A percentile compares a stretch with the other conserved stretches of the same genome.
phyloP scores from a whole-genome alignment of 495 filamentous ascomycete species.

The Oleoguttula mirabilis region DNA sequence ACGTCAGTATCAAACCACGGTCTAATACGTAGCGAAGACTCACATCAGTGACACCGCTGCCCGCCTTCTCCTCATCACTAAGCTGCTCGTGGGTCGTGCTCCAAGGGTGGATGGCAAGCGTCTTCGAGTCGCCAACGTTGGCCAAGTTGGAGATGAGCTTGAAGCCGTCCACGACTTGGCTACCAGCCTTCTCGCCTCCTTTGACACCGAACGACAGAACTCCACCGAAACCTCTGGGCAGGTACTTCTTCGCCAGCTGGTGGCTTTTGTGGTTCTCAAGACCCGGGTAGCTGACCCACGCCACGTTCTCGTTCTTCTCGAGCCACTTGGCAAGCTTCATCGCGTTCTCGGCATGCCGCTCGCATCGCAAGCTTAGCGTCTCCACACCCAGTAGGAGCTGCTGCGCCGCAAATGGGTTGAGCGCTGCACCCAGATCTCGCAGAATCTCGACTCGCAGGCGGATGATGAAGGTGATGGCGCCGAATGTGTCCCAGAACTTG shows the following conservation, averaged over 20 bases:
- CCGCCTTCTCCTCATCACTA: slow-evolving; percentile 64
- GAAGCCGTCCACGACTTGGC: slow-evolving; percentile 82
- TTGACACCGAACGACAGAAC: slow-evolving; percentile 90
- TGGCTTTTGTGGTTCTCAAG: slow-evolving; percentile 73
- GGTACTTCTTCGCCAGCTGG: slow-evolving; percentile 75
- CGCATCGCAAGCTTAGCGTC: slow-evolving; percentile 74
- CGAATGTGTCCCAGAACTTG: slow-evolving; percentile 96
- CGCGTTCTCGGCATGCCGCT: slow-evolving; percentile 81
- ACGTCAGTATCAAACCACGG: slow-evolving; percentile 4
- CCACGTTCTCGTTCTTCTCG: slow-evolving; percentile 67
- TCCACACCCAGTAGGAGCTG: slow-evolving; percentile 84
- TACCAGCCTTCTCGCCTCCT: slow-evolving; percentile 70
- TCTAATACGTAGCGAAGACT: slow-evolving; percentile 7
- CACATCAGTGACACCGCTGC: slow-evolving; percentile 72
- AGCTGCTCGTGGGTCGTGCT: slow-evolving; percentile 94
- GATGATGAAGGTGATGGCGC: slow-evolving; percentile 70
- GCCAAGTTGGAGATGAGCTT: slow-evolving; percentile 89
- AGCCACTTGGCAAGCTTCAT: slow-evolving; percentile 74
- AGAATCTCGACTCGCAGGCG: slow-evolving; percentile 76
- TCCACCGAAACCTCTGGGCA: slow-evolving; percentile 78
- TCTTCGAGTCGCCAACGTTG: slow-evolving; percentile 67
- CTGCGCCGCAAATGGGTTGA: slow-evolving; percentile 95
- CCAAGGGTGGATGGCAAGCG: slow-evolving; percentile 93
- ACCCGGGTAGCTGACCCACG: slow-evolving; percentile 92
- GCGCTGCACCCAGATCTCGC: slow-evolving; percentile 67